Evolutionary conservation across 176 grass and related monocot species (phyloP), one percentile per base, ranked within the genome.

Genomic region (Eleusine indica): DNA sequence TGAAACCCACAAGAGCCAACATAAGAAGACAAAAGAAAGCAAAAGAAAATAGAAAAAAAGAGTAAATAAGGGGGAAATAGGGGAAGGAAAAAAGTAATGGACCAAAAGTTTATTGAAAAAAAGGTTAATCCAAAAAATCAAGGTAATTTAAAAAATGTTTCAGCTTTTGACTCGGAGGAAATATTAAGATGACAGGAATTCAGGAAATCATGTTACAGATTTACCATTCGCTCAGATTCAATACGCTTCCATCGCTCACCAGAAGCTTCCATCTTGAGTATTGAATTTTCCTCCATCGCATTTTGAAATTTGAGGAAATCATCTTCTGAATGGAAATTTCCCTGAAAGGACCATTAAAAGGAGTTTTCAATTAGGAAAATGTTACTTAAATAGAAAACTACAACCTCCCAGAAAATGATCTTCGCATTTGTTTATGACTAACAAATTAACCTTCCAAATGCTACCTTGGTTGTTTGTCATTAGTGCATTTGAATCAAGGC

Each of bases 201-300:
- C 75, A 60, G 49, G 22, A 8, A 60, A 70, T 63, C 28, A 11
- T 8, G 51, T 35, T 38, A 30, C 25, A 32, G 57, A 38, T 18
- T 77, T 89, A 86, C 88, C 88, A 89, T 86, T 77, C 73, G 44
- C n/a, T 86, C 88, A 66, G 66, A 77, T 86, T 89, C 88, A 49
- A 89, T 89, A 32, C 83, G 57, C 78, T 21, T 86, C 79, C 86
- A 77, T 14, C 88, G 88, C 73, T 89, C 78, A 0, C 77, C 73
- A 60, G 78, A 89, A 41, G 88, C 88, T 82, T 89, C 88, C 38
- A 72, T 77, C 83, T 86, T 86, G 25, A 82, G 63, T 54, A 39
- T 40, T 54, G 57, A 58, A 86, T 66, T 79, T 78, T 81, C 73
- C 10, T 89, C 88, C 57, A 65, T 77, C 75, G 18, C 62, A 29